phyloP scores from a whole-genome alignment of 2,329 filamentous ascomycete genomes.

The Pseudogymnoascus sp. region DNA sequence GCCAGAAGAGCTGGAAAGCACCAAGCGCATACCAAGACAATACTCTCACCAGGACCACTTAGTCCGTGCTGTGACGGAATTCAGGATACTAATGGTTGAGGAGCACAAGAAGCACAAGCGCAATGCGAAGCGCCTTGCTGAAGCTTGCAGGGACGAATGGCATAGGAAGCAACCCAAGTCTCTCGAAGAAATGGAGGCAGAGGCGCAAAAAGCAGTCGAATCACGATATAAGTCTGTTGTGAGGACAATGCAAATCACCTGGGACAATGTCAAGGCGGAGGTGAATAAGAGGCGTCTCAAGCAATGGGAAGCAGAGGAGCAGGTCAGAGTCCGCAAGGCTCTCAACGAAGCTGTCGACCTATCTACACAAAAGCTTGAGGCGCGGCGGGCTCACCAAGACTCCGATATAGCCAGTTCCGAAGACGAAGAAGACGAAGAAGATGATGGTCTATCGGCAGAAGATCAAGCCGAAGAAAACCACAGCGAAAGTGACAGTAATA shows the following conservation, averaged over 20 bases:
- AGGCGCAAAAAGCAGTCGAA: conserved; percentile 60
- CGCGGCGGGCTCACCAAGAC: conserved; percentile 45
- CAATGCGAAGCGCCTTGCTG: conserved; percentile 71
- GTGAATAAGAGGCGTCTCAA: conserved; percentile 51
- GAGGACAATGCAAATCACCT: conserved; percentile 46
- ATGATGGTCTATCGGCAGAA: conserved; percentile 27
- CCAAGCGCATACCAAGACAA: conserved; percentile 55
- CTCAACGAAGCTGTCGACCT: conserved; percentile 66
- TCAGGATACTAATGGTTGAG: conserved; percentile 68
- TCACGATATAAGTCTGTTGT: conserved; percentile 64
- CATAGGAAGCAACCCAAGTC: conserved; percentile 64
- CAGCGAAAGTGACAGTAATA: conserved; percentile 43
- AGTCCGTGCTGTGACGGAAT: conserved; percentile 67
- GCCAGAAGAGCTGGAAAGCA: conserved; percentile 60
- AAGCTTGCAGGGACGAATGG: conserved; percentile 71
- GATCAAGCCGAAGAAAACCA: conserved; percentile 40
- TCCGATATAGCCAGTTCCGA: conserved; percentile 41
- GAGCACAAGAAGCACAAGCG: conserved; percentile 72
- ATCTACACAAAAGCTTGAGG: conserved; percentile 60
- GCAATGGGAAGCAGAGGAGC: conserved; percentile 58
- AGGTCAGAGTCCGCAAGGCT: conserved; percentile 56
- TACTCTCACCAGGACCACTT: conserved; percentile 87
- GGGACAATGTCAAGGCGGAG: conserved; percentile 55
- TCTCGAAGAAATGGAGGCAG: conserved; percentile 71
- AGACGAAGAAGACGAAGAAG: conserved; percentile 28